These are phyloP conservation scores for Thermoascus crustaceus DNA, from an alignment of 2,329 filamentous ascomycete species.

Conservation along the genomic window DNA sequence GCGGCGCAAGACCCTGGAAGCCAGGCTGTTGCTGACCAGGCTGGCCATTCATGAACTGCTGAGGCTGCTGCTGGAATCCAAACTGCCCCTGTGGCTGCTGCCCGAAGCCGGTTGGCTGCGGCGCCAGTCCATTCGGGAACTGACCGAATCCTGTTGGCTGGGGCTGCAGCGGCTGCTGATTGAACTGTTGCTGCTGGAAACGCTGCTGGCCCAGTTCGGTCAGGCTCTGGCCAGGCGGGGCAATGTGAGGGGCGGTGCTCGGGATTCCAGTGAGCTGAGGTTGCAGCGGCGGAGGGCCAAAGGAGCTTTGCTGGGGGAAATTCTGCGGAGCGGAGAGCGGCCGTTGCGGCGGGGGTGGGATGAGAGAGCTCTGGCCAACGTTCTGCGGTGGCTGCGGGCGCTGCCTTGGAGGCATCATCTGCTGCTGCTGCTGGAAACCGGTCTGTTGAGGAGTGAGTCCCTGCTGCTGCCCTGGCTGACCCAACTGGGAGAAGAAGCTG, in stretches of 20 bases:
- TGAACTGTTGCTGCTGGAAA: slow-evolving; percentile 58
- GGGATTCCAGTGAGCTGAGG: slow-evolving; percentile 73
- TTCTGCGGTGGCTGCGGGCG: slow-evolving; percentile 63
- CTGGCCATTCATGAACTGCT: slow-evolving; percentile 41
- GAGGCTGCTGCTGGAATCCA: slow-evolving; percentile 40
- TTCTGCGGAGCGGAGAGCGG: slow-evolving; percentile 83
- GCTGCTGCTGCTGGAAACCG: slow-evolving; percentile 28
- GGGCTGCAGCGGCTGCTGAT: slow-evolving; percentile 43
- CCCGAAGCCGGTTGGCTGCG: slow-evolving; percentile 40
- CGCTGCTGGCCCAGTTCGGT: slow-evolving; percentile 62
- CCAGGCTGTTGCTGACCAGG: slow-evolving; percentile 38
- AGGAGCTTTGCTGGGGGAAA: slow-evolving; percentile 60
- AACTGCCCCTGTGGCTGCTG: slow-evolving; percentile 39
- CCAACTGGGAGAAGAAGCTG: slow-evolving; percentile 44
- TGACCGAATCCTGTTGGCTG: slow-evolving; percentile 57
- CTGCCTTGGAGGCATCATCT: slow-evolving; percentile 47
- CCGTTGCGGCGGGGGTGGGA: slow-evolving; percentile 69
- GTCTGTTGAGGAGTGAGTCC: slow-evolving; percentile 30
- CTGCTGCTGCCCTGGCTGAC: slow-evolving; percentile 20
- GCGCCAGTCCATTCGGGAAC: slow-evolving; percentile 34
- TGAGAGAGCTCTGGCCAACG: slow-evolving; percentile 53
- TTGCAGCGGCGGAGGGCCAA: slow-evolving; percentile 66
- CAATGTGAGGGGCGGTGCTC: slow-evolving; percentile 50
- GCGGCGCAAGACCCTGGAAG: slow-evolving; percentile 40
- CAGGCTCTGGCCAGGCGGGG: slow-evolving; percentile 67